phyloP scores from a whole-genome alignment of 306 rosid species.

The Vicia villosa region DNA sequence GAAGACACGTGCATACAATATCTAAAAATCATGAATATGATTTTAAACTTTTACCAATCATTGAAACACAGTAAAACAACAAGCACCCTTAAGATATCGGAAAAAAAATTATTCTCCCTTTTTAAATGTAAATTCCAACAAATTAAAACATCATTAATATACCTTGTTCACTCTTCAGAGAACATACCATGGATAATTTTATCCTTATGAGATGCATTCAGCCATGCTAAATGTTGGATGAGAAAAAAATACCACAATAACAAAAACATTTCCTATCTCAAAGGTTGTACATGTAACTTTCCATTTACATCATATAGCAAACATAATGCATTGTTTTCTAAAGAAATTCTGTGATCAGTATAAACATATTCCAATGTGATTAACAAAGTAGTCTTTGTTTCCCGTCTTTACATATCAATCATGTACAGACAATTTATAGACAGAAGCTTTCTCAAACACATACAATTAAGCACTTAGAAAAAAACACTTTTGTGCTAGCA shows the following conservation, averaged over 20 bases:
- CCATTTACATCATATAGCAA: not conserved
- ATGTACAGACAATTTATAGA: slow-evolving; percentile 19
- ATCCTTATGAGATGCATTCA: slow-evolving; percentile 2
- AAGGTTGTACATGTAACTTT: not conserved
- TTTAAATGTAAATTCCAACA: slow-evolving; percentile 2
- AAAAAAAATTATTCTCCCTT: slow-evolving; percentile 13
- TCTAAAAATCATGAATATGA: slow-evolving; percentile 17
- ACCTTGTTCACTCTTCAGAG: slow-evolving; percentile 8
- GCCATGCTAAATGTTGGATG: slow-evolving; percentile 17
- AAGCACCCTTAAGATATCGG: slow-evolving; percentile 13
- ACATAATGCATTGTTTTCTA: slow-evolving; percentile 2
- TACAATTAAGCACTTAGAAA: slow-evolving; percentile 8
- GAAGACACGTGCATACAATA: slow-evolving; percentile 15
- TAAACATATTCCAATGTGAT: slow-evolving; percentile 5
- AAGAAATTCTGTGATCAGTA: not conserved
- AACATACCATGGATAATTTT: slow-evolving; percentile 12
- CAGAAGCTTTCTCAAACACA: not conserved
- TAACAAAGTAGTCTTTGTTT: not conserved
- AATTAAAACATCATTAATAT: not conserved
- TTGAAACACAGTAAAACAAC: slow-evolving; percentile 25
- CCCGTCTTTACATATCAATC: slow-evolving; percentile 17
- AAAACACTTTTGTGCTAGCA: slow-evolving; percentile 6
- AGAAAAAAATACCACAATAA: slow-evolving; percentile 4
- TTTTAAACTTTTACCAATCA: slow-evolving; percentile 10
- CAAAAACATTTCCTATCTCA: not conserved